Base-by-base conservation (phyloP, 75 land plant species). In the Isoetes taiwanensis region DNA sequence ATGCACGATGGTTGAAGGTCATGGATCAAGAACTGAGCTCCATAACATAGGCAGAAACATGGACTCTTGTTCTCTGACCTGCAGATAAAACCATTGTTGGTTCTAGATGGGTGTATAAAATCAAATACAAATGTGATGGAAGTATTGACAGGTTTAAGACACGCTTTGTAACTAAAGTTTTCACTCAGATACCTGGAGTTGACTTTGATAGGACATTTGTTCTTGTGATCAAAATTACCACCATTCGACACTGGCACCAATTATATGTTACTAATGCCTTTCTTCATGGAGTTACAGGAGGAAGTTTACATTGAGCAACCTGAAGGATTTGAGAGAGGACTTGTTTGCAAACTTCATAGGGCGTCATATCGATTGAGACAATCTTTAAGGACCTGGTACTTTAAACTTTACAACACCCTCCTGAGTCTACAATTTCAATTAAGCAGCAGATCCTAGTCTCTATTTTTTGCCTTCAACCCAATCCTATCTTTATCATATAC, bases 281-380 rank as follows among this genome's bases (percentile, higher is more conserved):
- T 19, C 20, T 59, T 26, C 16, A 59, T 59, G 62, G 57, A 17
- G 30, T 6, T 59, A 12, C 2, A 11, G n/a, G 57, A 42, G 24
- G 37, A 33, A 14, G 12, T 59, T 6, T 59, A 42, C 42, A 41
- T 59, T 20, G 62, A 42, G 24, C 62, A 59, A 41, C 54, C 62
- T 2, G 33, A 29, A 41, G 21, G 62, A n/a, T 59, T 19, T 41
- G 46, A 41, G 5, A 9, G 14, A 37, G 16, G 12, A 26, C 54
- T 28, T 40, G 43, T 59, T 21, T 59, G 62, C 5, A 2, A 11
- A 3, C 27, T 59, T 2, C 3, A 20, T 2, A 42, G 42, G 6
- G 57, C 54, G 2, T 28, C 42, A 39, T 59, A 59, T 28, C 50
- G 62, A 19, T 24, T 41, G 54, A 59, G 42, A 41, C 62, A 59